Base-by-base conservation (phyloP, 495 filamentous ascomycete genomes). In the Pyrenula aspistea region DNA sequence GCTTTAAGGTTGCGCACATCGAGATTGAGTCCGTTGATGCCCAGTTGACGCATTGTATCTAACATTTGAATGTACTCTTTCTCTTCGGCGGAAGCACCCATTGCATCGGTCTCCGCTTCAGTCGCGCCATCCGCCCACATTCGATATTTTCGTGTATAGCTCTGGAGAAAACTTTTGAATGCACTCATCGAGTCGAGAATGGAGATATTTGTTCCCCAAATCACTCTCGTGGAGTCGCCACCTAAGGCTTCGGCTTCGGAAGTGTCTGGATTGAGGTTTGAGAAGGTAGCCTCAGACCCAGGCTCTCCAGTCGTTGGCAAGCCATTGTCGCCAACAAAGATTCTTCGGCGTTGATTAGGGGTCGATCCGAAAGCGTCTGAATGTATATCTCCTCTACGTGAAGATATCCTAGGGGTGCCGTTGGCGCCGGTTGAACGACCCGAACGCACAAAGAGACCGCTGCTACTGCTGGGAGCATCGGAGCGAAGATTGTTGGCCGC, bases 161-260 rank as follows among this genome's bases (percentile, higher is more conserved):
- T 91, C 57, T 81, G 79, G 23, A 98, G 75, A 65, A 97, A 98
- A 56, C 92, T 90, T 58, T 91, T 90, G 77, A 95, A 94, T 0
- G 83, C 77, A 52, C 80, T 80, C 66, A 91, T 86, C 12, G 91
- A 88, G 67, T 99, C 91, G 55, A 86, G 83, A 49, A 97, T 84
- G 1, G 92, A 94, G 56, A 99, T 87, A 53, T 95, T 97, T 51
- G 93, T 97, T 65, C 94, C 93, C 94, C 94, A 99, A 57, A 99
- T 91, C 47, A 95, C 83, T 57, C 87, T 79, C 51, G 85, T 85
- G 47, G 84, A 87, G 58, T 76, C 79, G 10, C 91, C 90, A 49
- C 88, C 89, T 54, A 96, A 83, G 1, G 81, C 85, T 64, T 96
- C 86, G 0, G 90, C 91, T 66, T 99, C 93, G 1, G 91, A 95